Conservation (phyloP, 345 rosid genomes). For the Draba incana region DNA sequence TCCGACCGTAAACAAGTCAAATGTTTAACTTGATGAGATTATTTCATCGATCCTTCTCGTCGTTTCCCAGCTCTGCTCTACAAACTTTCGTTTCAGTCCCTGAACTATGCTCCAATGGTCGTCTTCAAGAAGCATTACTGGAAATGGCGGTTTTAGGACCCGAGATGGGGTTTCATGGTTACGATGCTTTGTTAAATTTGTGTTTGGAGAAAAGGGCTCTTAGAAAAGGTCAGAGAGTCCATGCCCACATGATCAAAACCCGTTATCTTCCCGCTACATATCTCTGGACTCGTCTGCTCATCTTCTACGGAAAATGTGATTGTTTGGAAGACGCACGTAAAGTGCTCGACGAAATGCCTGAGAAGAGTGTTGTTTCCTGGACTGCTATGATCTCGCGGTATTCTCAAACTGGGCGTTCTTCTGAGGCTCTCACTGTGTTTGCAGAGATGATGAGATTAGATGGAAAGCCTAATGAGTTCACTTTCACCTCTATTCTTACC, state of each 20-base stretch:
- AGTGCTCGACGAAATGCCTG: constrained; percentile 88
- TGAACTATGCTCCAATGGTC: constrained; percentile 49
- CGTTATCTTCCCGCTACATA: constrained; percentile 56
- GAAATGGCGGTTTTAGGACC: constrained; percentile 67
- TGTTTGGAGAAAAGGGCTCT: constrained; percentile 60
- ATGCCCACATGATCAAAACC: constrained; percentile 80
- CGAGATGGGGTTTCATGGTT: constrained; percentile 58
- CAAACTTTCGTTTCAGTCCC: constrained; percentile 36
- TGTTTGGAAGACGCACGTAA: constrained; percentile 56
- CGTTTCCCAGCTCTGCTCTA: constrained; percentile 27
- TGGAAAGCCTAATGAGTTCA: constrained; percentile 74
- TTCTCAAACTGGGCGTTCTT: constrained; percentile 64
- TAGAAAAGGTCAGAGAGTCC: constrained; percentile 83
- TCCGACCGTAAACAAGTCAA: not conserved
- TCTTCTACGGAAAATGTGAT: constrained; percentile 59
- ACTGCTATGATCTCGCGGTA: constrained; percentile 91
- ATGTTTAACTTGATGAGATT: constrained; percentile 11
- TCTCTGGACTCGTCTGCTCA: constrained; percentile 63
- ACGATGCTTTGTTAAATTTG: constrained; percentile 60
- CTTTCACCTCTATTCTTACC: constrained; percentile 70
- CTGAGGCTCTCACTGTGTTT: constrained; percentile 64
- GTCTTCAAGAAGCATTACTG: constrained; percentile 54
- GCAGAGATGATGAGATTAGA: constrained; percentile 72
- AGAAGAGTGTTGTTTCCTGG: constrained; percentile 81
- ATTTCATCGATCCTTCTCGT: constrained; percentile 27